phyloP scores from a whole-genome alignment of 192 early-diverging fungal genomes.

The Linnemannia elongata region DNA sequence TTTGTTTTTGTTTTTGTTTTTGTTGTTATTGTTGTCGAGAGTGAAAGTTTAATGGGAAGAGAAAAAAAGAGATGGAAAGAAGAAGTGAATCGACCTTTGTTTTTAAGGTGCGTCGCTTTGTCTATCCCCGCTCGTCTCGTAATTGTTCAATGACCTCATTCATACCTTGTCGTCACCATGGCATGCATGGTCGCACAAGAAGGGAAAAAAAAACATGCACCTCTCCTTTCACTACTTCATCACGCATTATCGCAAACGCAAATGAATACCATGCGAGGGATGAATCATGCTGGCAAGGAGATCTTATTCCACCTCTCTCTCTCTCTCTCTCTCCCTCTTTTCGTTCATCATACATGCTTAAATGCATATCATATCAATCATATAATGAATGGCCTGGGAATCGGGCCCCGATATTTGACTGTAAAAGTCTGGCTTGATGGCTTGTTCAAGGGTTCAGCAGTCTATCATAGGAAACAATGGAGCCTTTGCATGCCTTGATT shows the following conservation, averaged over 20 bases:
- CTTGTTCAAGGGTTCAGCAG: no score
- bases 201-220: no score
- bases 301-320: neutral
- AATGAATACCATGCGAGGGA: neutral
- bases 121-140: neutral
- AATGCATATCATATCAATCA: no score
- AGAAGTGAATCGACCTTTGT: neutral
- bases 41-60: neutral
- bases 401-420: no score
- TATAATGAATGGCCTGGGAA: no score
- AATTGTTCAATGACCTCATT: slow-evolving; percentile 1
- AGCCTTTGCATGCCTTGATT: no score
- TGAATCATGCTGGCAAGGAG: neutral
- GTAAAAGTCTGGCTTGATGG: no score
- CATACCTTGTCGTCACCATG: neutral
- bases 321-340: neutral
- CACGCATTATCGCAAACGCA: slow-evolving; percentile 3
- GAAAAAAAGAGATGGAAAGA: no score
- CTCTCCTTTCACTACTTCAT: neutral
- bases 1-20: slow-evolving; percentile 3
- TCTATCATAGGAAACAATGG: no score
- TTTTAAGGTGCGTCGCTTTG: neutral
- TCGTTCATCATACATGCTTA: no score
- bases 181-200: neutral
- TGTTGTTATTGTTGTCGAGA: neutral